phyloP scores from a whole-genome alignment of 768 basidiomycete species.

The Leccinum obscurum region DNA sequence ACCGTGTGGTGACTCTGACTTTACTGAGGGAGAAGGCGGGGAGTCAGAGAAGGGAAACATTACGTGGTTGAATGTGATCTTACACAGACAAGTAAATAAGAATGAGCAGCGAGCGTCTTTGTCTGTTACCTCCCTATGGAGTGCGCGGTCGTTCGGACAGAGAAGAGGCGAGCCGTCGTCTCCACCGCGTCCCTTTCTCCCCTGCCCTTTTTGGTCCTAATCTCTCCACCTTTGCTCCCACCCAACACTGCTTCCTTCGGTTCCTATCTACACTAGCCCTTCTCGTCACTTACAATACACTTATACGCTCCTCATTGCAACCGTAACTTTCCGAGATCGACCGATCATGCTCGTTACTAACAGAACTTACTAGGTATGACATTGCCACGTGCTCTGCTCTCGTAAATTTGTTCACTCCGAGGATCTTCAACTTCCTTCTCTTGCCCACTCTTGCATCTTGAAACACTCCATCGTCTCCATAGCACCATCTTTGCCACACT shows the following conservation, averaged over 20 bases:
- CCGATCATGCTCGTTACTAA: constrained; percentile 3
- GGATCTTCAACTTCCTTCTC: background rate
- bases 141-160: constrained; percentile 7
- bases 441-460: background rate
- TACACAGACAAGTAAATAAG: background rate
- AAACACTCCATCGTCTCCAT: background rate
- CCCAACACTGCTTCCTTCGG: background rate
- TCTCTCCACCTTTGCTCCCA: background rate
- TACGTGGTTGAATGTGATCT: background rate
- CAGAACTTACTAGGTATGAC: background rate
- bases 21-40: constrained; percentile 22
- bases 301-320: background rate
- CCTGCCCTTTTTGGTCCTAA: background rate
- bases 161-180: constrained; percentile 7
- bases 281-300: background rate
- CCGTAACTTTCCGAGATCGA: constrained; percentile 10
- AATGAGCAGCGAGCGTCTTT: background rate
- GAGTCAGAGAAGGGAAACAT: constrained; percentile 2
- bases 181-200: background rate
- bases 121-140: background rate
- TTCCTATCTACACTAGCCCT: background rate
- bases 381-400: background rate
- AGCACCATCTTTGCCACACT: constrained; percentile 1
- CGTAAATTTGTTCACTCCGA: constrained; percentile 7
- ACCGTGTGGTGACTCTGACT: constrained; percentile 26